Percentiles rank a stretch among this genome's conserved stretches.
Evolutionary conservation across 2,329 filamentous ascomycete species (phyloP).

Genomic region (Fusarium sp.): DNA sequence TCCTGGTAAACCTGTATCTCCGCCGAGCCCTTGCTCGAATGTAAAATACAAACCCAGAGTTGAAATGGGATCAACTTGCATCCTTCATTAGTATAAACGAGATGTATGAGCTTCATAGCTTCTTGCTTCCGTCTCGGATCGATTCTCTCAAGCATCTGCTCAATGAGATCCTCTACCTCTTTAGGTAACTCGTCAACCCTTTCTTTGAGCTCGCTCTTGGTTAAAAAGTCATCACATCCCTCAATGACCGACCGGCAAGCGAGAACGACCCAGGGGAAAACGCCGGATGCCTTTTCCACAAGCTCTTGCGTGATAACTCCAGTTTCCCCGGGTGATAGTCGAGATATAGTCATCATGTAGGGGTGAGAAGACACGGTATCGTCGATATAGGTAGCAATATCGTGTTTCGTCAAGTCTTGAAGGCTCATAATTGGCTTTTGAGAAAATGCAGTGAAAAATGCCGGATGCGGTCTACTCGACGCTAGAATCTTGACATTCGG

Average conservation of each 20-base stretch:
- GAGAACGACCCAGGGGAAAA: neutral
- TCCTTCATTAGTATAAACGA: neutral
- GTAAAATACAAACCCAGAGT: neutral
- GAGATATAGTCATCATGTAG: neutral
- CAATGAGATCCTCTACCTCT: neutral
- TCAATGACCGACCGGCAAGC: neutral
- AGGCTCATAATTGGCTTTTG: neutral
- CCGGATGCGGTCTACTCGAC: neutral
- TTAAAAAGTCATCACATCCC: neutral
- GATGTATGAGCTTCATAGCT: neutral
- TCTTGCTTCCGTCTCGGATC: neutral
- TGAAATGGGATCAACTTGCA: neutral
- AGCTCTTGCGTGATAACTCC: neutral
- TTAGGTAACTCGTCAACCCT: neutral
- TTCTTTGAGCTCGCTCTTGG: neutral
- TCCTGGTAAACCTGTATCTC: accelerated
- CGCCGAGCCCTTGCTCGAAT: accelerated
- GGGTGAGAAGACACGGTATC: neutral
- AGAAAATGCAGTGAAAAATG: neutral
- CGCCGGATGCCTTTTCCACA: neutral
- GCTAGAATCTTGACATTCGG: neutral
- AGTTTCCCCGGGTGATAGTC: accelerated
- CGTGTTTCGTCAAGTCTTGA: neutral
- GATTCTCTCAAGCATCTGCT: neutral
- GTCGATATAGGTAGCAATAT: neutral